Percentiles rank a stretch among this genome's conserved stretches.
Conservation (phyloP, 2,329 filamentous ascomycete genomes). For the Colletotrichum sp. region DNA sequence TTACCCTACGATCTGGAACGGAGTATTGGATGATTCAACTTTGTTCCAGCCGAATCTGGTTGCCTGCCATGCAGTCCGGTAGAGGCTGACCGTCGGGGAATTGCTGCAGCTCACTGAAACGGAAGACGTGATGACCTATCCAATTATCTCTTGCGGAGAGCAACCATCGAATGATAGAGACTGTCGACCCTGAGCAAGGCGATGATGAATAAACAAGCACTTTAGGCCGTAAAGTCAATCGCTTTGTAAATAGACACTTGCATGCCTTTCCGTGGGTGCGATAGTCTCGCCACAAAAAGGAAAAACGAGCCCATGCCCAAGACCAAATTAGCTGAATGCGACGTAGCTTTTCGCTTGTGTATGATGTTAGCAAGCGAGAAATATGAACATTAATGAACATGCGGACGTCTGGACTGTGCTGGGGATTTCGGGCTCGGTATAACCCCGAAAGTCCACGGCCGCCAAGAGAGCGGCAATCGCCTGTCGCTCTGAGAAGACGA, state of each 20-base stretch:
- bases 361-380: background rate
- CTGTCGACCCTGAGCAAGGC: background rate
- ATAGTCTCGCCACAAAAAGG: background rate
- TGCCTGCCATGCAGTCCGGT: no score
- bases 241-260: no score
- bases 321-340: background rate
- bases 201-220: no score
- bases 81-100: no score
- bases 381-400: background rate
- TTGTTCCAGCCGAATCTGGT: no score
- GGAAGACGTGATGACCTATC: background rate
- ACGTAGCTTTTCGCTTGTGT: background rate
- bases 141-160: background rate
- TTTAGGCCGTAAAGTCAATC: no score
- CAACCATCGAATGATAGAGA: no score
- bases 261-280: no score
- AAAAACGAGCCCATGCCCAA: background rate
- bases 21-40: no score
- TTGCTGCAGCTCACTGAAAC: background rate
- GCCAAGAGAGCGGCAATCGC: background rate
- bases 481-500: accelerated
- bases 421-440: background rate
- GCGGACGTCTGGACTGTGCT: background rate
- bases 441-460: background rate
- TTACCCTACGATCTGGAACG: background rate